phyloP scores from a whole-genome alignment of 2,329 filamentous ascomycete genomes.

The Epichloe brachyelytri region DNA sequence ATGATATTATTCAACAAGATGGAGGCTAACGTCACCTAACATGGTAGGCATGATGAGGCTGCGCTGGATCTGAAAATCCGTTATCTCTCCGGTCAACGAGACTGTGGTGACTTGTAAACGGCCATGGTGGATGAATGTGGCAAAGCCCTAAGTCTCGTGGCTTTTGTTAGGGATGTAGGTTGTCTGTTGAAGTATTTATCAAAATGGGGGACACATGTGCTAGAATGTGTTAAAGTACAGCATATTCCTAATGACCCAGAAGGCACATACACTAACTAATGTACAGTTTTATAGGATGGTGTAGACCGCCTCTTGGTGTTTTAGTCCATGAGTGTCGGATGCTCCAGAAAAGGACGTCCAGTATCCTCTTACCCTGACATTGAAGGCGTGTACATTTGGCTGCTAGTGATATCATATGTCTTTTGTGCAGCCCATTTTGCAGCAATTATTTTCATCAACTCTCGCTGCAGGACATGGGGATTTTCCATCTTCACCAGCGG shows the following conservation, averaged over 20 bases:
- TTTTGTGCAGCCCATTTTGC: conserved; percentile 44
- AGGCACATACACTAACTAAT: neutral
- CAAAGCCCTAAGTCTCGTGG: neutral
- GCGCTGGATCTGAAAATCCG: too few species aligned
- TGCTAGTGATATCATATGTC: conserved; percentile 24
- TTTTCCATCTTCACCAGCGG: conserved; percentile 42
- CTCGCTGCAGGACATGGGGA: conserved; percentile 46
- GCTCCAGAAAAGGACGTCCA: neutral
- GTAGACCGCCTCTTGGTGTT: too few species aligned
- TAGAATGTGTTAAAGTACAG: neutral
- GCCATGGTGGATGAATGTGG: too few species aligned
- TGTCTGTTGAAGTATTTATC: neutral
- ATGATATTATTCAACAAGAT: too few species aligned
- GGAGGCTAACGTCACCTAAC: too few species aligned
- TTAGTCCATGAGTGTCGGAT: too few species aligned
- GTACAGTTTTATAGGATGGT: neutral
- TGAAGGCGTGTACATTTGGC: neutral
- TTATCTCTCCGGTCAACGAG: too few species aligned
- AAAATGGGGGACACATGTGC: neutral
- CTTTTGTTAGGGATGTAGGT: neutral
- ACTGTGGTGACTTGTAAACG: too few species aligned
- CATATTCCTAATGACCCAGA: neutral
- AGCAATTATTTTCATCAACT: conserved; percentile 56
- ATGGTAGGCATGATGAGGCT: too few species aligned
- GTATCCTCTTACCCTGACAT: neutral